Conservation (phyloP, 768 basidiomycete genomes). For the Panellus pusillus region DNA sequence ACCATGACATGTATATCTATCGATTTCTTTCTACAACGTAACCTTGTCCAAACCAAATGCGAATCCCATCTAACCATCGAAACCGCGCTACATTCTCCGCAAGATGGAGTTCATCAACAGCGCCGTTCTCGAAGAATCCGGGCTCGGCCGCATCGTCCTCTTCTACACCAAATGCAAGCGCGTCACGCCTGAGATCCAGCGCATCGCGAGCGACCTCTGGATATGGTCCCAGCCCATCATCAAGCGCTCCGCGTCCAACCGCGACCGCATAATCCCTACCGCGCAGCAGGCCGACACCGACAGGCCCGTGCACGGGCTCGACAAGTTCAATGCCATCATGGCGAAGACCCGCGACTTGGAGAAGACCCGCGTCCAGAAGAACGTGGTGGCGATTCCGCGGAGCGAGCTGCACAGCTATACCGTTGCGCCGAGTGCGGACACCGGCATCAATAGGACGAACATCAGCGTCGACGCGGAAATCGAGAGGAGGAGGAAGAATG, state of each 20-base stretch:
- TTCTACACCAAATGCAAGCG: conserved; percentile 97
- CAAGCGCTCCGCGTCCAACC: conserved; percentile 81
- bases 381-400: conserved; percentile 83
- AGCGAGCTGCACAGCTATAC: conserved; percentile 75
- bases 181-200: conserved; percentile 77
- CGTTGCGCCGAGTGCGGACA: conserved; percentile 65
- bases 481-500: conserved; percentile 71
- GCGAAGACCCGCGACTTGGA: conserved; percentile 68
- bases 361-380: conserved; percentile 68
- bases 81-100: conserved; percentile 64
- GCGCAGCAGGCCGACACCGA: conserved; percentile 43
- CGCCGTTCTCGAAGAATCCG: conserved; percentile 85
- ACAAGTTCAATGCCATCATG: conserved; percentile 68
- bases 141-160: conserved; percentile 83
- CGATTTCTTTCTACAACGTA: too few relatives aligned
- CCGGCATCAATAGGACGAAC: conserved; percentile 51
- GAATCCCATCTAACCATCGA: too few relatives aligned
- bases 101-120: conserved; percentile 95
- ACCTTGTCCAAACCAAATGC: too few relatives aligned
- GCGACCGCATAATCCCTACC: conserved; percentile 68
- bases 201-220: conserved; percentile 79
- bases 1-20: too few relatives aligned
- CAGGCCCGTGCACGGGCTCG: conserved; percentile 37
- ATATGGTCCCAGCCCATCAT: conserved; percentile 91
- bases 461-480: conserved; percentile 71